Base-by-base conservation (phyloP, 345 rosid genomes). In the Noccaea bulbosa region DNA sequence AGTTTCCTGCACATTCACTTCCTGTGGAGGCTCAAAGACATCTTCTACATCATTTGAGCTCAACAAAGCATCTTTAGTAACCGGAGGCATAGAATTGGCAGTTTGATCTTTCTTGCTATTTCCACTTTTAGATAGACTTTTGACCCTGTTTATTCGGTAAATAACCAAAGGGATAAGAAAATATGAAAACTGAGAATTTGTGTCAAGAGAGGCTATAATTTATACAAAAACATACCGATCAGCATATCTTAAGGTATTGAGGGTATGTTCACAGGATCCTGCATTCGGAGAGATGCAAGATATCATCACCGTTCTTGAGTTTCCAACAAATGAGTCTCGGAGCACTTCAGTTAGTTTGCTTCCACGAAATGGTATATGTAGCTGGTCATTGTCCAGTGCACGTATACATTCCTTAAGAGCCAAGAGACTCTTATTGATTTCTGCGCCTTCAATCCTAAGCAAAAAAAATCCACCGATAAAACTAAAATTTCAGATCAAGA, bases 361-460 rank as follows among this genome's bases (percentile, higher is more conserved):
- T 61, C 98, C 98, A 11, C 97, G 87, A 73, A 93, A 93, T 56
- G 98, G 98, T 78, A 90, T 88, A 73, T 93, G 98, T 82, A 88
- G 82, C 86, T 93, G 98, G 67, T 93, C 98, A 80, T 87, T 93
- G 82, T 93, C 98, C 37, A 94, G 76, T 49, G 99, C 96, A 66
- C 99, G 96, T 65, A 94, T 91, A 77, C 97, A 94, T 77, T 94
- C 99, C 82, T 91, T 94, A 40, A 94, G 95, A 79, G 99, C 96
- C 86, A 91, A 77, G 69, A 93, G 97, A 70, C 98, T 93, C 92
- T 93, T 90, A 57, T 93, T 93, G 63, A 93, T 93, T 75, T 93
- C 96, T 38, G 96, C 97, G 11, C 98, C 97, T 83, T 93, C 98
- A 77, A 93, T 90, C 84, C 99, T 94, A 75, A 71, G 65, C 70